Evolutionary conservation across 768 basidiomycete species (phyloP).

Genomic region (Russula sp.): DNA sequence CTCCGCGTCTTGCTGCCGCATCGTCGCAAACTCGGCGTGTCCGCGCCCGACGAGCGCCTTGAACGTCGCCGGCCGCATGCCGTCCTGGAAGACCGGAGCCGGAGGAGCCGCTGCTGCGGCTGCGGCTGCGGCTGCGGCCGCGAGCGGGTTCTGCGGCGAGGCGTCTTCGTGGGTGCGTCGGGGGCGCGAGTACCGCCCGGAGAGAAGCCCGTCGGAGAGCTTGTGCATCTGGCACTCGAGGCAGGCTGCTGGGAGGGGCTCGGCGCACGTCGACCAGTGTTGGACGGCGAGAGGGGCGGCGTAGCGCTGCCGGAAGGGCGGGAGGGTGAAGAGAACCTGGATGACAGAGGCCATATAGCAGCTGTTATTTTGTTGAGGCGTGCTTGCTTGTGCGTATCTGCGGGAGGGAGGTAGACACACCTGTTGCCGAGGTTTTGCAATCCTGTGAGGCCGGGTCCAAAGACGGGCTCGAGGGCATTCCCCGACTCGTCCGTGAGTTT

Average conservation of each 20-base stretch:
- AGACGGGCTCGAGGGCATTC: slow-evolving; percentile 79
- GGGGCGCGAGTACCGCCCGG: slow-evolving; percentile 81
- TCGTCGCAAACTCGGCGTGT: slow-evolving; percentile 91
- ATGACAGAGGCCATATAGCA: slow-evolving; percentile 97
- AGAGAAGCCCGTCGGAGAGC: slow-evolving; percentile 85
- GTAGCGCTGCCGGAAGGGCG: slow-evolving; percentile 73
- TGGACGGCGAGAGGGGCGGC: slow-evolving; percentile 34
- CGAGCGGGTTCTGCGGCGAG: slow-evolving; percentile 31
- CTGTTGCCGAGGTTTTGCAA: slow-evolving; percentile 91
- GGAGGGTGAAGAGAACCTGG: slow-evolving; percentile 79
- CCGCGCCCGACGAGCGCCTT: slow-evolving; percentile 89
- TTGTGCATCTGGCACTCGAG: slow-evolving; percentile 96
- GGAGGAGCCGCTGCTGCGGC: slow-evolving; percentile 24
- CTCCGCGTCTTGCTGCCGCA: slow-evolving; percentile 95
- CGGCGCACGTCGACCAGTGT: slow-evolving; percentile 61
- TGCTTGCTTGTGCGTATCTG: slow-evolving; percentile 1
- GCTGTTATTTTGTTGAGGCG: slow-evolving; percentile 34
- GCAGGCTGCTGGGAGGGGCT: slow-evolving; percentile 70
- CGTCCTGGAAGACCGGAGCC: slow-evolving; percentile 68
- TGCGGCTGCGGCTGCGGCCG: slow-evolving; percentile 23
- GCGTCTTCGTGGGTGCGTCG: slow-evolving; percentile 33
- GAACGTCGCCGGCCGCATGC: slow-evolving; percentile 76
- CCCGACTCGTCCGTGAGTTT: slow-evolving; percentile 84
- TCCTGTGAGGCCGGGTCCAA: slow-evolving; percentile 86
- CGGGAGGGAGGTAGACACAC: slow-evolving; percentile 27